Evolutionary conservation across 768 basidiomycete species (phyloP), one percentile per base, ranked within the genome.

Genomic region (Wakefieldia striispora): DNA sequence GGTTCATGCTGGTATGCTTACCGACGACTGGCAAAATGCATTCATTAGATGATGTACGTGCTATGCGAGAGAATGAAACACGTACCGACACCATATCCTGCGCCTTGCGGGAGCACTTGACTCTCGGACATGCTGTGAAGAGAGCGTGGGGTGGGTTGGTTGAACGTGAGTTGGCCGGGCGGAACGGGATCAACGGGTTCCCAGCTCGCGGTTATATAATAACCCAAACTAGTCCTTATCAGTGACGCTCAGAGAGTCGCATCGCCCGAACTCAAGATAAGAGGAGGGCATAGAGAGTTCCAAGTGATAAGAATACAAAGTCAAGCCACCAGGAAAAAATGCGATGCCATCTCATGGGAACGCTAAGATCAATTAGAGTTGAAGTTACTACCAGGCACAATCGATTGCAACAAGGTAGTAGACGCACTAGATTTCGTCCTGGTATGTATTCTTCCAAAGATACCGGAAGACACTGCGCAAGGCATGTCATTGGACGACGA

Each of bases 31-130:
- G 39, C 1, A 9, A 42, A 38, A 43, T 42, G n/a, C 10, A 31
- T 35, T 54, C 34, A 51, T 50, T 43, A 6, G 16, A 16, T 10
- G n/a, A 27, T 20, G 41, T 8, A 29, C 17, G 16, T 26, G 34
- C 16, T 10, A 51, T 43, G 50, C 8, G 40, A 46, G 20, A 38
- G 45, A 37, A 47, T 21, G 29, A 12, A 17, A 14, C 24, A 64
- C 79, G 57, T 58, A 86, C 86, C 84, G 49, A 88, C 88, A 37
- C 90, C 90, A 75, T 91, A 92, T 31, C 91, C 90, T 13, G 88
- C 90, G 29, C 86, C 88, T 71, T 88, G 84, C 20, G 89, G 89
- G 43, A 91, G 75, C 21, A 85, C 69, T 43, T 67, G 54, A 38
- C 49, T 56, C 33, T 58, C 45, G 11, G 67, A 65, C 67, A 67